Evolutionary conservation across 768 basidiomycete species (phyloP).

Genomic region (Tulasnella sp.): DNA sequence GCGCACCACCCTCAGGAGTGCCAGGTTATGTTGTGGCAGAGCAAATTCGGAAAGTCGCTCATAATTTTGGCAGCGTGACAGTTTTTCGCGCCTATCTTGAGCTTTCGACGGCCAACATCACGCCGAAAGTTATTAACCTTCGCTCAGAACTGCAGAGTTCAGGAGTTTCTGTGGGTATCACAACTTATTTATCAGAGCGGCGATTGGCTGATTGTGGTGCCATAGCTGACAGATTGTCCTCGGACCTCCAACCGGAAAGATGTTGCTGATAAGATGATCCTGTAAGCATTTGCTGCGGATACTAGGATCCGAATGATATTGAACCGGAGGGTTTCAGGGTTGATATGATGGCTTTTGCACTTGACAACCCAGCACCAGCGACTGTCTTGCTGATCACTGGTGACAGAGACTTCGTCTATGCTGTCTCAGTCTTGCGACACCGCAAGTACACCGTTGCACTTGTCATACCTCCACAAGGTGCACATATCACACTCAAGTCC

Average conservation of each 20-base stretch:
- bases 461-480: slow-evolving; percentile 26
- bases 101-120: slow-evolving; percentile 28
- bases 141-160: slow-evolving; percentile 37
- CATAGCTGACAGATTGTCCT: slow-evolving; percentile 18
- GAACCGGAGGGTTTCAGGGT: slow-evolving; percentile 36
- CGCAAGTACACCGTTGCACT: slow-evolving; percentile 42
- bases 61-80: not conserved
- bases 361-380: slow-evolving; percentile 41
- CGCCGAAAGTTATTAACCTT: slow-evolving; percentile 27
- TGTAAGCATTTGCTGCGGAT: too few relatives aligned
- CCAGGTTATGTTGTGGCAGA: slow-evolving; percentile 4
- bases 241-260: slow-evolving; percentile 22
- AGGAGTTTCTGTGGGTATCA: slow-evolving; percentile 33
- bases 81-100: slow-evolving; percentile 44
- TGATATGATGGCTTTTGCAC: slow-evolving; percentile 54
- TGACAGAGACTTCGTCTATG: slow-evolving; percentile 55
- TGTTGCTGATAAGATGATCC: slow-evolving; percentile 39
- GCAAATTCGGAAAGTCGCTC: slow-evolving; percentile 1
- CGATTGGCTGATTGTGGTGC: slow-evolving; percentile 26
- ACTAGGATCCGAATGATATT: slow-evolving; percentile 23
- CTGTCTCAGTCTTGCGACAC: slow-evolving; percentile 43
- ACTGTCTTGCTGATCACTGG: slow-evolving; percentile 53
- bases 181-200: slow-evolving; percentile 28
- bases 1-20: slow-evolving; percentile 23
- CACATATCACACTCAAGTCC: slow-evolving; percentile 11